Evolutionary conservation across 2,329 filamentous ascomycete genomes (phyloP).

Genomic region (Bretziella fagacearum): DNA sequence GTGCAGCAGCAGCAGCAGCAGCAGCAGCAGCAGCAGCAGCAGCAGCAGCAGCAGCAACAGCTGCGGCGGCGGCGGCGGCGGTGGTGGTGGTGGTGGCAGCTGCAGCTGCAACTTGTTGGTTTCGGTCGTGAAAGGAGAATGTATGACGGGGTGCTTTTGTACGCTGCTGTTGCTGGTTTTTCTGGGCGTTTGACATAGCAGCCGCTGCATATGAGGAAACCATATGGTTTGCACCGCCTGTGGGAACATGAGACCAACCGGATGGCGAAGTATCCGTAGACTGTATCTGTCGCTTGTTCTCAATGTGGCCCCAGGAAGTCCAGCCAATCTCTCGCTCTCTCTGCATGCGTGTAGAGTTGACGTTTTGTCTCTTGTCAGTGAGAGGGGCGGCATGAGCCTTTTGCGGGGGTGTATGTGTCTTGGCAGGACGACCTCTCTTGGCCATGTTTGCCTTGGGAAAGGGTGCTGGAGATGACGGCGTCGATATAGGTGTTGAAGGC

Average conservation of each 20-base stretch:
- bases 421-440: neutral
- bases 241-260: too few species aligned
- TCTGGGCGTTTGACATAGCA: conserved; percentile 2
- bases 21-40: too few species aligned
- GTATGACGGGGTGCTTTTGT: neutral
- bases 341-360: neutral
- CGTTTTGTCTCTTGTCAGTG: neutral
- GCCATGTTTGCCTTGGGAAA: neutral
- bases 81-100: neutral
- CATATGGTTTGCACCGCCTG: neutral
- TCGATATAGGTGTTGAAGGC: neutral
- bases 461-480: neutral
- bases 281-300: neutral
- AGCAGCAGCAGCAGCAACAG: neutral
- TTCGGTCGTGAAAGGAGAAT: neutral
- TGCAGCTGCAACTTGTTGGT: neutral
- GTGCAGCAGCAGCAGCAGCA: neutral
- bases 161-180: neutral
- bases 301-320: conserved; percentile 4
- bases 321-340: conserved; percentile 3
- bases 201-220: conserved; percentile 4
- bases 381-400: neutral
- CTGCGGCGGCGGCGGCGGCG: neutral
- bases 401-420: neutral
- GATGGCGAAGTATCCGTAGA: neutral